Percentiles rank a stretch among this genome's conserved stretches.
These are phyloP conservation scores for Fusarium tuaranense DNA, from an alignment of 2,329 filamentous ascomycete species.

Conservation along the genomic window DNA sequence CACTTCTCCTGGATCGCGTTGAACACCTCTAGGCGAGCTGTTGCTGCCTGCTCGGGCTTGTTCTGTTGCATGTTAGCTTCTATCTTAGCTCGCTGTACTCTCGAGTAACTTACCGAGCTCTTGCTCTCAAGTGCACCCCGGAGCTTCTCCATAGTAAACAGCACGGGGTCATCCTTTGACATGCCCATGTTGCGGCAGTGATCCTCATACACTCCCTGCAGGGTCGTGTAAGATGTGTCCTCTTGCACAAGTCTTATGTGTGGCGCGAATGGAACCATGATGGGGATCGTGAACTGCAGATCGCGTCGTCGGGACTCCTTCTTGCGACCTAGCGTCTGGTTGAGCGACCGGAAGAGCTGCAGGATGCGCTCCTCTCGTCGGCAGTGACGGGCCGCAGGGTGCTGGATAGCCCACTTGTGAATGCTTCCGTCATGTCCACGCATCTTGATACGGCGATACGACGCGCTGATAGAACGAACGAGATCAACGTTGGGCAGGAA, in stretches of 20 bases:
- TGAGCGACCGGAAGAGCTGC: constrained; percentile 97
- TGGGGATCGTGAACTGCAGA: constrained; percentile 92
- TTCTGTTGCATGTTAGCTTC: constrained; percentile 60
- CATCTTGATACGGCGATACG: constrained; percentile 93
- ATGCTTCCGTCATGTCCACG: constrained; percentile 96
- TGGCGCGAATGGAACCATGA: constrained; percentile 95
- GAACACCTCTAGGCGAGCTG: constrained; percentile 90
- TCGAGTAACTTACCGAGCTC: constrained; percentile 61
- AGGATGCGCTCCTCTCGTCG: constrained; percentile 94
- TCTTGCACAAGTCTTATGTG: constrained; percentile 97
- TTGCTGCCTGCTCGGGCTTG: constrained; percentile 75
- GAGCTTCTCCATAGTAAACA: constrained; percentile 96
- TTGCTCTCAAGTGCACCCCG: constrained; percentile 79
- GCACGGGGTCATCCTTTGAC: constrained; percentile 93
- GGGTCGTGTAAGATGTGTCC: constrained; percentile 90
- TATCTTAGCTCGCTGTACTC: not conserved
- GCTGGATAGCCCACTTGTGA: constrained; percentile 97
- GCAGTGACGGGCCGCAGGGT: constrained; percentile 92
- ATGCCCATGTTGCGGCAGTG: constrained; percentile 89
- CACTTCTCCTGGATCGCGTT: constrained; percentile 93
- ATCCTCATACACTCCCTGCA: constrained; percentile 97
- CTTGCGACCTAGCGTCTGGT: constrained; percentile 88
- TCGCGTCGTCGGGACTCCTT: constrained; percentile 96
- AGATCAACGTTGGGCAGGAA: constrained; percentile 96
- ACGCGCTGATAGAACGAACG: constrained; percentile 89